These are phyloP conservation scores for Sarocladium brachiariae DNA, from an alignment of 2,329 filamentous ascomycete genomes.

Conservation along the genomic window DNA sequence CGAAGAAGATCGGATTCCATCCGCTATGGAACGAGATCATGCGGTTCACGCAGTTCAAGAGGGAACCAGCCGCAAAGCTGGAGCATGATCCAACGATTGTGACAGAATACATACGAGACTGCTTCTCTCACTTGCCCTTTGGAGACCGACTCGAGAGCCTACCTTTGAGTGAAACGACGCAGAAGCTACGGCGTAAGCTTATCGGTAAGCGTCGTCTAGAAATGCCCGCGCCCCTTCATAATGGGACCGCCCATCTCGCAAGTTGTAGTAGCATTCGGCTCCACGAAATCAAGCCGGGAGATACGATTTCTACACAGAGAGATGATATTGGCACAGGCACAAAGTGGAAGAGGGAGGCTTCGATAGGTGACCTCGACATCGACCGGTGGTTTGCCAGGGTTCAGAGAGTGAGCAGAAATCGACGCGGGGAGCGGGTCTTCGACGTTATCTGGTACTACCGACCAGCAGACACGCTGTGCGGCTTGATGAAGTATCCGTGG, in stretches of 20 bases:
- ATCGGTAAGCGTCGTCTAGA: slow-evolving; percentile 23
- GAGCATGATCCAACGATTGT: slow-evolving; percentile 48
- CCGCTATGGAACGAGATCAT: slow-evolving; percentile 48
- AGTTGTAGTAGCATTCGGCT: slow-evolving; percentile 19
- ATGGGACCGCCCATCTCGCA: slow-evolving; percentile 17
- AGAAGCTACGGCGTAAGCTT: slow-evolving; percentile 22
- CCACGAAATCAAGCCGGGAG: slow-evolving; percentile 33
- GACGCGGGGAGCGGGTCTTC: slow-evolving; percentile 36
- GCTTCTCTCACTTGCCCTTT: slow-evolving; percentile 59
- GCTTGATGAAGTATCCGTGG: slow-evolving; percentile 60
- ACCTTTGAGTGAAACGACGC: slow-evolving; percentile 19
- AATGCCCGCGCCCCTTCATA: slow-evolving; percentile 17
- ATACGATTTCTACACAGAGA: slow-evolving; percentile 41
- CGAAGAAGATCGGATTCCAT: slow-evolving; percentile 25
- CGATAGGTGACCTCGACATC: slow-evolving; percentile 34
- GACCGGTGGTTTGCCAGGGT: slow-evolving; percentile 67
- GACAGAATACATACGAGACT: slow-evolving; percentile 59
- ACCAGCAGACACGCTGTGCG: slow-evolving; percentile 64
- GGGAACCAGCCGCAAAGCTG: slow-evolving; percentile 8
- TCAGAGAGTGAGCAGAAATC: slow-evolving; percentile 40
- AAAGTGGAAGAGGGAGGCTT: slow-evolving; percentile 46
- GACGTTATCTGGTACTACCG: slow-evolving; percentile 70
- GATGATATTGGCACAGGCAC: slow-evolving; percentile 41
- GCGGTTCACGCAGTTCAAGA: slow-evolving; percentile 27
- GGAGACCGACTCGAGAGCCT: slow-evolving; percentile 39